These are phyloP conservation scores for Agarophyton chilense DNA, from an alignment of 23 red algal genomes.

Conservation along the genomic window DNA sequence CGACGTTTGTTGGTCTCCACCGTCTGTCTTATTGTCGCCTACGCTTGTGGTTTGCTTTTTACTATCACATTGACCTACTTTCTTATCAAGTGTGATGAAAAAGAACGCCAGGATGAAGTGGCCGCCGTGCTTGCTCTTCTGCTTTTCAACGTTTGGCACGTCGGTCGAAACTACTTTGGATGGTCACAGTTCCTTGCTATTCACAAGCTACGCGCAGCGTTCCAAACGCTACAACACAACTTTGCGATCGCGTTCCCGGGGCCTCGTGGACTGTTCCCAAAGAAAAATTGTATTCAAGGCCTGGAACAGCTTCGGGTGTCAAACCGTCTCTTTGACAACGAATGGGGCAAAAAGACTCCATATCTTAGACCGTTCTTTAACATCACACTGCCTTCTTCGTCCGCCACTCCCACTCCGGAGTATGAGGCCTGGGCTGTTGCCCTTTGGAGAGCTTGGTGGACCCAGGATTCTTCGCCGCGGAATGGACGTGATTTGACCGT, in stretches of 20 bases:
- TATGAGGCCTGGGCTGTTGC: constrained; percentile 26
- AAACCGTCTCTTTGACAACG: constrained; percentile 28
- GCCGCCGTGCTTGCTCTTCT: constrained; percentile 35
- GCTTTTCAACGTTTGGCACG: constrained; percentile 35
- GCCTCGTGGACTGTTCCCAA: neutral
- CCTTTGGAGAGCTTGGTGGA: constrained; percentile 32
- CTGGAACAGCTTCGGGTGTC: constrained; percentile 10
- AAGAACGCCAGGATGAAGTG: constrained; percentile 35
- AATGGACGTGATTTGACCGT: neutral
- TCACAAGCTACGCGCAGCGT: neutral
- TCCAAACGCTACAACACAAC: neutral
- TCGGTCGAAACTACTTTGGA: neutral
- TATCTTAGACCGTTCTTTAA: constrained; percentile 31
- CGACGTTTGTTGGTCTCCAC: neutral
- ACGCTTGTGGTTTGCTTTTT: constrained; percentile 3
- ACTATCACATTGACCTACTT: neutral
- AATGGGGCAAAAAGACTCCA: neutral
- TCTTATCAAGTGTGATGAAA: neutral
- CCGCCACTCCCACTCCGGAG: neutral
- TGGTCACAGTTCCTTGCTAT: constrained; percentile 33
- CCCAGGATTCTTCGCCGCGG: constrained; percentile 19
- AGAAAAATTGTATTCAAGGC: constrained; percentile 7
- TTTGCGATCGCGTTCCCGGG: neutral
- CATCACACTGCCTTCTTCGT: neutral
- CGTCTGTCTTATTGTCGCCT: neutral